Conservation (phyloP, 306 rosid species). For the Castanospermum australe region DNA sequence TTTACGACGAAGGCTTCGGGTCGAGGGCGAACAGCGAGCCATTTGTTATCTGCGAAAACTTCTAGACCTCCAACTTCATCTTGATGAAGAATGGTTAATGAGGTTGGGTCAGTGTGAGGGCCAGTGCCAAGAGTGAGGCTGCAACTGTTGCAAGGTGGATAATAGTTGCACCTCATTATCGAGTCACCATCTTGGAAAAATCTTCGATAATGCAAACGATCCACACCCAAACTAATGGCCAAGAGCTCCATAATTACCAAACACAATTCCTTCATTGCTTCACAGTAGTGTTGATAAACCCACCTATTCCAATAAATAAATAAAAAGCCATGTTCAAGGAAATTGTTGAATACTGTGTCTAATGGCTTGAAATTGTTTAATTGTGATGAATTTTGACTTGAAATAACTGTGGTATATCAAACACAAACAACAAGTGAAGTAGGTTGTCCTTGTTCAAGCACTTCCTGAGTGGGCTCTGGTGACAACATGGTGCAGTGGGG, state of each 20-base stretch:
- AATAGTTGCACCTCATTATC: conserved; percentile 77
- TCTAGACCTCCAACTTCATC: conserved; percentile 80
- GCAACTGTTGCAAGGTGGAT: conserved; percentile 64
- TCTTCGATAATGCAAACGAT: conserved; percentile 39
- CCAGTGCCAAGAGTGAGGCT: conserved; percentile 73
- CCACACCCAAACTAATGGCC: conserved; percentile 68
- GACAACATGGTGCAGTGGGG: background rate
- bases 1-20: conserved; percentile 69
- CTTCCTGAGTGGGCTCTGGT: background rate
- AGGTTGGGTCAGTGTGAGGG: conserved; percentile 82
- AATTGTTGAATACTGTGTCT: background rate
- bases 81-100: conserved; percentile 78
- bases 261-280: conserved; percentile 57
- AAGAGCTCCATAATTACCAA: conserved; percentile 62
- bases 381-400: background rate
- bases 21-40: conserved; percentile 65
- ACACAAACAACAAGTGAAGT: background rate
- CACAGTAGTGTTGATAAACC: conserved; percentile 68
- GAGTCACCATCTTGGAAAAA: conserved; percentile 70
- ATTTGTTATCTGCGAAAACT: conserved; percentile 54
- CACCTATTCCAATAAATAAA: conserved; percentile 31
- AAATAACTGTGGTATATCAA: background rate
- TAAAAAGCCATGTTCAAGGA: background rate
- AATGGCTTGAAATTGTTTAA: background rate
- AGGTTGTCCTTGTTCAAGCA: background rate